Evolutionary conservation across 169 alveolate species (phyloP), one percentile per base, ranked within the genome.

Genomic region (Plasmodium malariae): DNA sequence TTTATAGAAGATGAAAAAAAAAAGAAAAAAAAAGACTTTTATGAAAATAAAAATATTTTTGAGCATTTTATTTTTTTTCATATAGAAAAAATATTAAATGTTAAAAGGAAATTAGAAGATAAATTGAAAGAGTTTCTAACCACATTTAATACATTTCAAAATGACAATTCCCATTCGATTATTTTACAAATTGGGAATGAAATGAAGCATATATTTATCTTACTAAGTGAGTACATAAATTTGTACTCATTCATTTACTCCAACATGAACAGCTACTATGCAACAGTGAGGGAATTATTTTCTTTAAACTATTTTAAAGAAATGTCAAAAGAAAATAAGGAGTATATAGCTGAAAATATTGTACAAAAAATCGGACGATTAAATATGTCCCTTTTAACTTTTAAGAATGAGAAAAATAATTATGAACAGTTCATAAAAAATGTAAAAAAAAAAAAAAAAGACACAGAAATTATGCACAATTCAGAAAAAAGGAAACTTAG

Each of bases 271-370:
- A 49, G 48, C 12, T 70, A 70, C 45, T 34, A 49, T 19, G 7
- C 2, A 19, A 70, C 55, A 19, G 21, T 70, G 9, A 48, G 83
- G 21, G 83, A 70, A 19, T 24, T 70, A 26, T 49, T 70, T 32
- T 70, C 83, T n/a, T 36, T 70, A 51, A 57, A 70, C 21, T 70
- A 70, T 49, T 26, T 70, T 70, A 4, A 57, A 36, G 49, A 70
- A 48, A 70, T 26, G 40, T 48, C 45, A 32, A 70, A 70, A 49
- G 83, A 70, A 7, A 49, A 70, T 21, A 49, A 48, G 9, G 45
- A 12, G 34, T 19, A 70, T 36, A 45, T 70, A 48, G 83, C 83
- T 1, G 48, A 70, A 49, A 48, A 36, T 6, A 36, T 70, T 70
- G 65, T 48, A 19, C 34, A 70, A 1, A 3, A 70, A 24, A 24